Evolutionary conservation across 2,329 filamentous ascomycete species (phyloP).

Genomic region (Triangularia verruculosa): DNA sequence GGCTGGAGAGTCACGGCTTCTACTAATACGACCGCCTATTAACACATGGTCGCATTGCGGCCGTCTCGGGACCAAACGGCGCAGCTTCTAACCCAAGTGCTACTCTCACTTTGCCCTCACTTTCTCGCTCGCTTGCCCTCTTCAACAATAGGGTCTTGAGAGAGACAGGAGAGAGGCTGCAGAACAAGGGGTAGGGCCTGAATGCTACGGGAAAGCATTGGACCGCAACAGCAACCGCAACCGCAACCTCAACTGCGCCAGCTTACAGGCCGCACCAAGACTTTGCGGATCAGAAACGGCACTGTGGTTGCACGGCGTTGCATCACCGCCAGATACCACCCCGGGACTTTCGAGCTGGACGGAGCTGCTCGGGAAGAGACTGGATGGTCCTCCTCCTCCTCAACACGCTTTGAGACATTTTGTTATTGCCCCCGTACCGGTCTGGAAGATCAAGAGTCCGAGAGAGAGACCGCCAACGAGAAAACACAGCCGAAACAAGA

Average conservation of each 20-base stretch:
- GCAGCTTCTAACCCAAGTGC: conserved; percentile 25
- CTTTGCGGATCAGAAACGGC: conserved; percentile 24
- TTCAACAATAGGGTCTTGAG: neutral
- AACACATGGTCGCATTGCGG: conserved; percentile 24
- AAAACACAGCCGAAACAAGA: neutral
- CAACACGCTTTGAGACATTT: conserved; percentile 22
- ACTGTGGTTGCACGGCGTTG: conserved; percentile 31
- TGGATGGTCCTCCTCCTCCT: conserved; percentile 6
- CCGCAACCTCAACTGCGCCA: conserved; percentile 15
- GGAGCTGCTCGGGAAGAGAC: conserved; percentile 15
- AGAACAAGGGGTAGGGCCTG: conserved; percentile 14
- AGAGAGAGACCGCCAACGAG: neutral
- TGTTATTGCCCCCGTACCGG: conserved; percentile 5
- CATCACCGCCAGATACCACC: conserved; percentile 29
- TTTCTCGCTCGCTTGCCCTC: neutral
- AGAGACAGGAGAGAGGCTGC: conserved; percentile 10
- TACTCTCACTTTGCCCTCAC: neutral
- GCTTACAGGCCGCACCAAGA: conserved; percentile 15
- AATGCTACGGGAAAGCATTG: conserved; percentile 2
- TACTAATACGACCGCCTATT: conserved; percentile 27
- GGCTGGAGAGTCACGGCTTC: conserved; percentile 22
- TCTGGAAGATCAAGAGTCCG: neutral
- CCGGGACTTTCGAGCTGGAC: conserved; percentile 21
- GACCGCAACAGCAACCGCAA: conserved; percentile 2
- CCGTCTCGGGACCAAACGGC: conserved; percentile 24